These are phyloP conservation scores for Chaetomium tenue DNA, from an alignment of 495 filamentous ascomycete species.

Conservation along the genomic window DNA sequence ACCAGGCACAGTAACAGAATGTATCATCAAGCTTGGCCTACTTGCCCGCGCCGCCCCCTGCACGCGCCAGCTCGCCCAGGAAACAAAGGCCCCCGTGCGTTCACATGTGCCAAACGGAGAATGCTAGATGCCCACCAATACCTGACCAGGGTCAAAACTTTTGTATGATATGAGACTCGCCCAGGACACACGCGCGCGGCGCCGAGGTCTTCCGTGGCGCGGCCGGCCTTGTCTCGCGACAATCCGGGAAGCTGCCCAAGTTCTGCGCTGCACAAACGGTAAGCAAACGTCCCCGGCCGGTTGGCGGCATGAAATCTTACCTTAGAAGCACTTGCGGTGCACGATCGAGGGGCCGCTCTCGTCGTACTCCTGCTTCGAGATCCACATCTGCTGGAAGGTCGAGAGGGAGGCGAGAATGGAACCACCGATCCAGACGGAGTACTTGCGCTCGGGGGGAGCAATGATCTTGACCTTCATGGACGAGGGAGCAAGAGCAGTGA, in stretches of 20 bases:
- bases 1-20: slow-evolving; percentile 34
- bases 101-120: slow-evolving; percentile 37
- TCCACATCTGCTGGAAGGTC: slow-evolving; percentile 99
- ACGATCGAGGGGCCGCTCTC: slow-evolving; percentile 99
- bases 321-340: slow-evolving; percentile 99
- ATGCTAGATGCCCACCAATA: slow-evolving; percentile 45
- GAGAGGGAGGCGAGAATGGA: slow-evolving; percentile 98
- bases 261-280: slow-evolving; percentile 13
- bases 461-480: slow-evolving; percentile 99
- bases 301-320: slow-evolving; percentile 35
- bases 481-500: slow-evolving; percentile 96
- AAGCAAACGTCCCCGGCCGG: neutral
- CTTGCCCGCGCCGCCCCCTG: slow-evolving; percentile 46
- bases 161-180: slow-evolving; percentile 51
- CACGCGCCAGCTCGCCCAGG: slow-evolving; percentile 41
- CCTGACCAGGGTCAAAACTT: slow-evolving; percentile 49
- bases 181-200: slow-evolving; percentile 46
- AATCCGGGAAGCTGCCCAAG: slow-evolving; percentile 28
- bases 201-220: slow-evolving; percentile 39
- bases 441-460: slow-evolving; percentile 95
- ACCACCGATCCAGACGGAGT: slow-evolving; percentile 99
- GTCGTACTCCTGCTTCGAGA: slow-evolving; percentile 99
- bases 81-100: slow-evolving; percentile 46
- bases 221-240: slow-evolving; percentile 38
- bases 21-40: slow-evolving; percentile 52